Evolutionary conservation across 1,284 basidiomycete species (phyloP).

Genomic region (Heimioporus retisporus): DNA sequence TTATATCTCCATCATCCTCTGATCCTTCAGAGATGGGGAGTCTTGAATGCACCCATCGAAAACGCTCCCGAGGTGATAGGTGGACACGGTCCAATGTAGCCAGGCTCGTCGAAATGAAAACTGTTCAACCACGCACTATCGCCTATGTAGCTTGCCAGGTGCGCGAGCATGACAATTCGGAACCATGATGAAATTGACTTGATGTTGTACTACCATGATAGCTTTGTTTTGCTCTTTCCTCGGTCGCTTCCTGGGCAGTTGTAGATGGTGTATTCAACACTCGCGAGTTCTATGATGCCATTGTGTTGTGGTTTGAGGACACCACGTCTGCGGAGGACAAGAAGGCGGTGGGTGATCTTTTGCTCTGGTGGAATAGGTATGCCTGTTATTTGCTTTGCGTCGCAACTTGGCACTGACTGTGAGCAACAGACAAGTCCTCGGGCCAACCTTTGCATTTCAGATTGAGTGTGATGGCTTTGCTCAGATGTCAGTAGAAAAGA

Average conservation of each 20-base stretch:
- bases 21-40: too few species aligned
- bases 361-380: conserved; percentile 13
- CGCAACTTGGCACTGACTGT: not conserved
- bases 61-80: too few species aligned
- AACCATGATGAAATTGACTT: not conserved
- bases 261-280: conserved; percentile 5
- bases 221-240: conserved; percentile 11
- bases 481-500: not conserved
- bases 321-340: not conserved
- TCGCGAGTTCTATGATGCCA: conserved; percentile 8
- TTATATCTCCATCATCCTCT: too few species aligned
- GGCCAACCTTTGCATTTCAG: not conserved
- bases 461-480: not conserved
- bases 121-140: not conserved
- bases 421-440: not conserved
- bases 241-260: conserved; percentile 9
- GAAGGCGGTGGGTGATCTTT: not conserved
- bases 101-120: too few species aligned
- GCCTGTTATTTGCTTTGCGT: not conserved
- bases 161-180: not conserved
- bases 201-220: not conserved
- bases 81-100: too few species aligned
- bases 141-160: too few species aligned
- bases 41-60: too few species aligned
- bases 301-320: conserved; percentile 7